Percentiles rank a stretch among this genome's conserved stretches.
phyloP scores from a whole-genome alignment of 345 rosid species.

The Pistacia integerrima region DNA sequence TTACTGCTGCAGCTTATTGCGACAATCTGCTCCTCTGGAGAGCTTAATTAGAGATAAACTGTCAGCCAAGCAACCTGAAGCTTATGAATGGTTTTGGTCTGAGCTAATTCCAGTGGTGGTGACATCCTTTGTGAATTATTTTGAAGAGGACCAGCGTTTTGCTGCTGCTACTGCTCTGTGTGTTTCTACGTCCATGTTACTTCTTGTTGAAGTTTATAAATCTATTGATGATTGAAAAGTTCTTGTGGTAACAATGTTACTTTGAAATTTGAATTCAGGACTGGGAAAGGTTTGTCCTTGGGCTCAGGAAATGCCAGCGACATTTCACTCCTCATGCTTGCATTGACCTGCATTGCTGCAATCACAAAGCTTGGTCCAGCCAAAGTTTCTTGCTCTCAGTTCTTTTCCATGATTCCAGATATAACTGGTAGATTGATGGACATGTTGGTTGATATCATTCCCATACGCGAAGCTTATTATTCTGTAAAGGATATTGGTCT shows the following conservation, averaged over 20 bases:
- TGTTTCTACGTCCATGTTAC: conserved; percentile 26
- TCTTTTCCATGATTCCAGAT: conserved; percentile 73
- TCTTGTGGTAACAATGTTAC: conserved; percentile 18
- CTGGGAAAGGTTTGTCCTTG: conserved; percentile 45
- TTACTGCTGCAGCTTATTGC: conserved; percentile 62
- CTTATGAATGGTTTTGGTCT: conserved; percentile 79
- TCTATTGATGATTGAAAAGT: conserved; percentile 11
- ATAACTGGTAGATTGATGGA: conserved; percentile 85
- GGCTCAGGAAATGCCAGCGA: conserved; percentile 60
- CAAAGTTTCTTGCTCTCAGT: conserved; percentile 74
- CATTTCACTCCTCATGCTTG: conserved; percentile 75
- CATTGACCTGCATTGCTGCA: conserved; percentile 78
- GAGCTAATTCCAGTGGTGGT: conserved; percentile 69
- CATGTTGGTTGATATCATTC: conserved; percentile 73
- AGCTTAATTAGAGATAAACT: conserved; percentile 80
- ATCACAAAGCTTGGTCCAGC: conserved; percentile 85
- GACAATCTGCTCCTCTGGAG: conserved; percentile 80
- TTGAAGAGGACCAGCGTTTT: conserved; percentile 67
- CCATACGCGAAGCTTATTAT: conserved; percentile 68
- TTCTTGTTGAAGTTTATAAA: conserved; percentile 18
- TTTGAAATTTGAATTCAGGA: conserved; percentile 42
- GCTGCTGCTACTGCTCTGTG: conserved; percentile 63
- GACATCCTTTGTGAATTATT: conserved; percentile 59
- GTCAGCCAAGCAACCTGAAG: conserved; percentile 74
- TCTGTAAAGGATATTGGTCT: conserved; percentile 75